A percentile compares a stretch with the other conserved stretches of the same genome.
Conservation (phyloP, 306 rosid genomes). For the Begonia masoniana region DNA sequence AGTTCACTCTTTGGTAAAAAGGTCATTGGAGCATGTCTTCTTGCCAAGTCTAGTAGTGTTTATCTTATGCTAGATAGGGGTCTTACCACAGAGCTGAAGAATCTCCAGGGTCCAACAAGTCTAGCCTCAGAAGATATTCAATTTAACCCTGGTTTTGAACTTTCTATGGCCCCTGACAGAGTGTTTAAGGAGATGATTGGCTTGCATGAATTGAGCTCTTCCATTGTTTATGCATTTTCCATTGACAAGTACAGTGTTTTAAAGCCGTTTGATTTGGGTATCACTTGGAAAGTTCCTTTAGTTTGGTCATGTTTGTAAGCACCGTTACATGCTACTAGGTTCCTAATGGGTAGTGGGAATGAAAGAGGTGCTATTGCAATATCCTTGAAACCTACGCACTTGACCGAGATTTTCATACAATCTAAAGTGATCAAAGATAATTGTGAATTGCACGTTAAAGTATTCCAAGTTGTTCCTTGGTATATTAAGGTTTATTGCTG, state of each 20-base stretch:
- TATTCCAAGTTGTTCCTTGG: conserved; percentile 98
- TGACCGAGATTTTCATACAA: conserved; percentile 22
- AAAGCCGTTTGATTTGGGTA: conserved; percentile 61
- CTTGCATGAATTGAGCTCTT: conserved; percentile 18
- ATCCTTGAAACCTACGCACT: conserved; percentile 56
- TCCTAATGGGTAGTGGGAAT: conserved; percentile 84
- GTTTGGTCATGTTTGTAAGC: conserved; percentile 65
- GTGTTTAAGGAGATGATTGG: conserved; percentile 39
- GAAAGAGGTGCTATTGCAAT: conserved; percentile 94
- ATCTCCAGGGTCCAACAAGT: conserved; percentile 5
- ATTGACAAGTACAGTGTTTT: conserved; percentile 32
- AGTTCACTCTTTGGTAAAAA: conserved; percentile 76
- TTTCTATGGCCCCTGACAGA: conserved; percentile 56
- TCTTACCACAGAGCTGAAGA: conserved; percentile 43
- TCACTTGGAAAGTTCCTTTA: conserved; percentile 66
- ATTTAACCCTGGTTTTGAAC: conserved; percentile 46
- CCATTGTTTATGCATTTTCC: conserved; percentile 52
- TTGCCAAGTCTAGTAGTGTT: conserved; percentile 68
- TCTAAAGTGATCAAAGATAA: conserved; percentile 23
- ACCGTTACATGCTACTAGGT: conserved; percentile 76
- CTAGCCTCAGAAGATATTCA: conserved; percentile 25
- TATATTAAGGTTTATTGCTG: conserved; percentile 69
- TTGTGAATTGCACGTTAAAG: conserved; percentile 59
- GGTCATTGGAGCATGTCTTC: conserved; percentile 59
- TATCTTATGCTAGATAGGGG: conserved; percentile 58